Percentiles rank a stretch among this genome's conserved stretches.
Evolutionary conservation across 176 grass and related monocot species (phyloP).

Genomic region (Microstegium vimineum): DNA sequence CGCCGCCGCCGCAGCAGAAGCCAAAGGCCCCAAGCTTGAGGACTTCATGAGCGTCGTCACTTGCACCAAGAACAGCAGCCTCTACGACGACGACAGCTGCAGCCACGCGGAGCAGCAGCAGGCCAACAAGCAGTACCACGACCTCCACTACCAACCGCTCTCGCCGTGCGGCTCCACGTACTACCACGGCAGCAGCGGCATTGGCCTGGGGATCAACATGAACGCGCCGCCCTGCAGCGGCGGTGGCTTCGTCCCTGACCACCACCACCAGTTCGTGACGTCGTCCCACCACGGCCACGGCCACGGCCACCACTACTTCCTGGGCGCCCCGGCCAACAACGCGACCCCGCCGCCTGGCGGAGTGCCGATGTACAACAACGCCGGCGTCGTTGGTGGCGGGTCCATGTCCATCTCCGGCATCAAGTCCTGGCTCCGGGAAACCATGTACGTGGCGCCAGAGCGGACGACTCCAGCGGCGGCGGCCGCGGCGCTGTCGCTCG

Average conservation of each 20-base stretch:
- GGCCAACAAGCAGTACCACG: conserved; percentile 27
- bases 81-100: conserved; percentile 39
- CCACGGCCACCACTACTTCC: conserved; percentile 35
- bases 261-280: conserved; percentile 22
- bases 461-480: conserved; percentile 5
- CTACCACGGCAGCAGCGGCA: conserved; percentile 34
- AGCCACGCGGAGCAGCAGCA: conserved; percentile 24
- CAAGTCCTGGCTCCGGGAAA: conserved; percentile 89
- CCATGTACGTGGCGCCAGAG: conserved; percentile 43
- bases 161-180: conserved; percentile 23
- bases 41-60: conserved; percentile 59
- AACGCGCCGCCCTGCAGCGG: conserved; percentile 48
- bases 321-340: conserved; percentile 12
- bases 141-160: conserved; percentile 21
- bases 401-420: conserved; percentile 85
- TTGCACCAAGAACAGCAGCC: conserved; percentile 36
- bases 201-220: conserved; percentile 61
- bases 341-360: neutral
- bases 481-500: conserved; percentile 36
- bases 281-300: conserved; percentile 14
- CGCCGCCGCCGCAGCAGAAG: conserved; percentile 38
- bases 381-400: conserved; percentile 29
- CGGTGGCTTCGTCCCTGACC: neutral
- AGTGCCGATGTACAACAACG: conserved; percentile 34
- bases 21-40: conserved; percentile 70